Base-by-base conservation (phyloP, 2,329 filamentous ascomycete genomes). In the Aspergillus viridinutans region DNA sequence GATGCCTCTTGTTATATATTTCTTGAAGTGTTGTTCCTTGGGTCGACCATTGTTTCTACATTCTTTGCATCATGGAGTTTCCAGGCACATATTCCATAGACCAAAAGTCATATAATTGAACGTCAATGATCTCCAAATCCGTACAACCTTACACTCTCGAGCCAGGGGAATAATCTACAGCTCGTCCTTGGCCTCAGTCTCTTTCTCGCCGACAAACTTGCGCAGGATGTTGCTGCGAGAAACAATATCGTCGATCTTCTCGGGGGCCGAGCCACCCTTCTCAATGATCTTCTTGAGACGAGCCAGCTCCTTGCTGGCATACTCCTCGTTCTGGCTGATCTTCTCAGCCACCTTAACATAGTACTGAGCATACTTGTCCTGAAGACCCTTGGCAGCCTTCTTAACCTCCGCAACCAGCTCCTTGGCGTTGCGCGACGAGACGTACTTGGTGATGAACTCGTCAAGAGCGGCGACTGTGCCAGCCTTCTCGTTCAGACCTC, bases 281-380 rank as follows among this genome's bases (percentile, higher is more conserved):
- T 85, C 83, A 61, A 97, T 79, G 65, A 97, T 84, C 65, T 88
- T 86, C 67, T 90, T 83, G 60, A 97, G 81, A 62, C 93, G 85
- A 59, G 86, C 82, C 61, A 92, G 80, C 82, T 97, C 93, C 85
- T 96, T 97, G 71, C 85, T 79, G 50, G 86, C 90, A 71, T 90
- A 97, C 53, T 81, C 87, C 60, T 89, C 82, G 78, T 89, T 95
- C 74, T 87, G 81, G 72, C 80, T 82, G 62, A 94, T 79, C 85
- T 97, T 97, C 73, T 90, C 85, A 59, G 94, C 89, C 54, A 96
- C 92, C 73, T 90, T 90, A 73, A 94, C 81, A 76, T 99, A 97
- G 84, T 99, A 99, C 77, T 92, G 84, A 49, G 90, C 90, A 71
- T 93, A 96, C 80, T 90, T 90, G 75, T 88, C 86, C 77, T 88